Base-by-base conservation (phyloP, 2,329 filamentous ascomycete species). In the Ophiostoma sp. region DNA sequence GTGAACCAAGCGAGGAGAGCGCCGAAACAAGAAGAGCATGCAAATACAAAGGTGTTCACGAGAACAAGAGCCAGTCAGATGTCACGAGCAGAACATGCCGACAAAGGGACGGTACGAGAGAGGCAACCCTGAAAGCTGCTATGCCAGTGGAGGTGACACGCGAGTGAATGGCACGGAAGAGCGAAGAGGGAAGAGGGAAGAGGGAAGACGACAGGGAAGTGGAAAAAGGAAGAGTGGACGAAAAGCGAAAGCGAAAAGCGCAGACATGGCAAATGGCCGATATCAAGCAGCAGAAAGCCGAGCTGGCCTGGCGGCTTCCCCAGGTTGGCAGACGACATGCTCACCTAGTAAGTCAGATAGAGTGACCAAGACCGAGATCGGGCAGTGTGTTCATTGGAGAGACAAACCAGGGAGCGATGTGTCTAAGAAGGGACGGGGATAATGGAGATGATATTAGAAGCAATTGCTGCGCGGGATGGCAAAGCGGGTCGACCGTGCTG, bases 121-220 rank as follows among this genome's bases (percentile, higher is more conserved):
- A 16, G n/a, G 45, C 12, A 47, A 3, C 12, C 14, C n/a, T 12
- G 47, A 52, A n/a, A 55, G 18, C 5, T 27, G 49, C 45, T 55
- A 8, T 55, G 49, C 49, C 49, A 11, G 7, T 55, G n/a, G 49
- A 36, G 49, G 49, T 55, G 49, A 27, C 49, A 52, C 49, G 18
- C 49, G 49, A 55, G 49, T 55, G 27, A 2, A 55, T 55, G 49
- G 49, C 49, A 55, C n/a, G n/a, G 18, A 55, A 55, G 49, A n/a
- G 12, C 8, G 27, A 55, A 18, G 49, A 36, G 49, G n/a, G 18
- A 55, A 55, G 49, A n/a, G 49, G n/a, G 18, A 55, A 55, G 49
- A n/a, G 12, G 18, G 27, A 55, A 18, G 49, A 36, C 18, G n/a
- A 52, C 49, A 14, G 6, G n/a, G 18, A 55, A 55, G 49, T 55